phyloP scores from a whole-genome alignment of 139 green algal genomes.

The Trebouxia sp. region DNA sequence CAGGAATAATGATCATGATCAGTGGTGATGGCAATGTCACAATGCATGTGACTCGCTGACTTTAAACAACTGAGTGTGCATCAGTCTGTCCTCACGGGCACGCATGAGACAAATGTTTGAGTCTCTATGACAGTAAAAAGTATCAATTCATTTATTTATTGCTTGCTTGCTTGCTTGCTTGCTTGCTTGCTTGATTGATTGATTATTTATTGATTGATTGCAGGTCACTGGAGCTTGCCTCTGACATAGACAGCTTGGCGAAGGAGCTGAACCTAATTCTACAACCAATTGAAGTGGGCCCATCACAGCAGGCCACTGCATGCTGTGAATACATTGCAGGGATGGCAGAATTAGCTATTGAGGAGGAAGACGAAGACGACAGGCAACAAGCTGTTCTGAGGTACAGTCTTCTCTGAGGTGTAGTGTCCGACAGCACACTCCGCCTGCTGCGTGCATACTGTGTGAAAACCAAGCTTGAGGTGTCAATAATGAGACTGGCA shows the following conservation, averaged over 20 bases:
- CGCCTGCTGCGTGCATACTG: background rate
- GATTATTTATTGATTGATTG: background rate
- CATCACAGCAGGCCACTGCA: background rate
- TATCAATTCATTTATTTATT: no score
- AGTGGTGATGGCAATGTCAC: no score
- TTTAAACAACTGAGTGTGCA: no score
- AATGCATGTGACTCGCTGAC: no score
- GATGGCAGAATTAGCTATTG: background rate
- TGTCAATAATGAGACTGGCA: no score
- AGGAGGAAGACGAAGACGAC: background rate
- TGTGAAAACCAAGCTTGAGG: no score
- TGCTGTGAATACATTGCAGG: slow-evolving; percentile 11
- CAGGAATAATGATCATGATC: no score
- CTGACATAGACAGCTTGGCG: slow-evolving; percentile 27
- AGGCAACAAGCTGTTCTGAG: slow-evolving; percentile 10
- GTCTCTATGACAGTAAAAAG: no score
- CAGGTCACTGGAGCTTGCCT: slow-evolving; percentile 33
- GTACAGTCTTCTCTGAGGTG: no score
- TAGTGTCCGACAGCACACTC: background rate
- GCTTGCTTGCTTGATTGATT: background rate
- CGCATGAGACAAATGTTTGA: no score
- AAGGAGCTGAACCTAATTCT: background rate
- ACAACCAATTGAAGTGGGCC: background rate
- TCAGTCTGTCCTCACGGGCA: no score
- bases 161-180: background rate